These are phyloP conservation scores for Fusarium udum DNA, from an alignment of 2,329 filamentous ascomycete genomes.

Conservation along the genomic window DNA sequence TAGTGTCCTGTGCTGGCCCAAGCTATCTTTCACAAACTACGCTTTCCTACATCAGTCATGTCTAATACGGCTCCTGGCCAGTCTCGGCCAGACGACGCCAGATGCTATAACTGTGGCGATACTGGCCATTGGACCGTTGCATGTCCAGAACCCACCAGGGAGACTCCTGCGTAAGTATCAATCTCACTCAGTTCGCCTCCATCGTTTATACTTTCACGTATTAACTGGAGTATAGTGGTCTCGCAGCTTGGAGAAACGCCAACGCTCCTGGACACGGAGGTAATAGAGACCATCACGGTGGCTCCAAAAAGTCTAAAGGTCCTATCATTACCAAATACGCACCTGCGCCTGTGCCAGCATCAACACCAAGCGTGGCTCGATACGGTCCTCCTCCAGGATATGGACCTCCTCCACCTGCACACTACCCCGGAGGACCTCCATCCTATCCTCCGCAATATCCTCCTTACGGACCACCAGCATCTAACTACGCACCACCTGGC, in stretches of 20 bases:
- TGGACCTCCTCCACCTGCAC: constrained; percentile 37
- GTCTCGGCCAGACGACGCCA: constrained; percentile 48
- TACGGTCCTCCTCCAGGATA: constrained; percentile 42
- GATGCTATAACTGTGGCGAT: constrained; percentile 65
- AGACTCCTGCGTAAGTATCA: constrained; percentile 60
- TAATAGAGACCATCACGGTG: constrained; percentile 44
- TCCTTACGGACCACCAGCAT: constrained; percentile 34
- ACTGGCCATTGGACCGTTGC: constrained; percentile 62
- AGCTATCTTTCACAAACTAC: not conserved
- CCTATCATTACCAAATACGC: constrained; percentile 51
- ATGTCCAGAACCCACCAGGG: constrained; percentile 61
- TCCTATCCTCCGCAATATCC: constrained; percentile 39
- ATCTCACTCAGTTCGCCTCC: not conserved
- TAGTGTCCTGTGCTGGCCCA: constrained; percentile 7
- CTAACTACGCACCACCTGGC: constrained; percentile 39
- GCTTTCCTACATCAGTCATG: constrained; percentile 36
- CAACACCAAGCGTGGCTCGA: constrained; percentile 19
- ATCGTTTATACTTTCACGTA: not conserved
- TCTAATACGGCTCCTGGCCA: constrained; percentile 44
- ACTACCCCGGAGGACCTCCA: constrained; percentile 40
- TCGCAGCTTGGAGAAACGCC: constrained; percentile 50
- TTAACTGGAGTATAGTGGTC: constrained; percentile 43
- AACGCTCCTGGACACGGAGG: constrained; percentile 41
- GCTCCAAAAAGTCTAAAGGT: constrained; percentile 47
- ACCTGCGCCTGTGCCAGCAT: constrained; percentile 40